A percentile compares a stretch with the other conserved stretches of the same genome.
Conservation (phyloP, 371 early-diverging fungal genomes). For the Rozella allomycis region DNA sequence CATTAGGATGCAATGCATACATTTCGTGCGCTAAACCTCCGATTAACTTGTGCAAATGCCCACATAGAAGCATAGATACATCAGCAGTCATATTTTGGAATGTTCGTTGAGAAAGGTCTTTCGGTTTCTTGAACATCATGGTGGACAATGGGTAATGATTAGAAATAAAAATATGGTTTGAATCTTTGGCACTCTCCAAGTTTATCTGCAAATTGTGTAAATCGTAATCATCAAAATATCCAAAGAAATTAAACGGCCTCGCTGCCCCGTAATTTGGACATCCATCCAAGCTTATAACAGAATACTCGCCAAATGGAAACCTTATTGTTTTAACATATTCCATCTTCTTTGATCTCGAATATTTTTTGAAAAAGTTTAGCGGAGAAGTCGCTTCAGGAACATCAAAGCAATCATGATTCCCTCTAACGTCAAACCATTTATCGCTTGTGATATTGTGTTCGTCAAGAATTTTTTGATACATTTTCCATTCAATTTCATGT, state of each 20-base stretch:
- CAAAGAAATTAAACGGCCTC: constrained; percentile 76
- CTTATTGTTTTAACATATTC: constrained; percentile 38
- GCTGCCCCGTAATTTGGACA: constrained; percentile 55
- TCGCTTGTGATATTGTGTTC: constrained; percentile 41
- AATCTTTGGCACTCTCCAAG: constrained; percentile 4
- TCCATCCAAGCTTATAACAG: constrained; percentile 62
- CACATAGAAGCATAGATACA: constrained; percentile 55
- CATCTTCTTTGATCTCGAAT: constrained; percentile 2
- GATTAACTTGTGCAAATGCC: constrained; percentile 59
- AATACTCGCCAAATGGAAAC: constrained; percentile 42
- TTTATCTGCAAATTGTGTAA: constrained; percentile 43
- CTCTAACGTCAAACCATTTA: constrained; percentile 59
- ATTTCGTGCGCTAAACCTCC: constrained; percentile 19
- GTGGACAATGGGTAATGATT: constrained; percentile 67
- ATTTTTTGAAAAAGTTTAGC: constrained; percentile 2
- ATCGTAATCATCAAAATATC: constrained; percentile 42
- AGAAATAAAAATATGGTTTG: constrained; percentile 44
- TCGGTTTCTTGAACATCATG: constrained; percentile 42
- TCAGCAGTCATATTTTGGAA: constrained; percentile 34
- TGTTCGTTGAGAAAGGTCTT: constrained; percentile 24
- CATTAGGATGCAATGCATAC: constrained; percentile 9
- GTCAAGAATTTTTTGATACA: neutral
- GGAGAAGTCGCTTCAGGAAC: constrained; percentile 16
- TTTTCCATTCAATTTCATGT: constrained; percentile 53
- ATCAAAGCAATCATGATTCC: constrained; percentile 44